Evolutionary conservation across 768 basidiomycete genomes (phyloP), one percentile per base, ranked within the genome.

Genomic region (Boletus eberwhitei): DNA sequence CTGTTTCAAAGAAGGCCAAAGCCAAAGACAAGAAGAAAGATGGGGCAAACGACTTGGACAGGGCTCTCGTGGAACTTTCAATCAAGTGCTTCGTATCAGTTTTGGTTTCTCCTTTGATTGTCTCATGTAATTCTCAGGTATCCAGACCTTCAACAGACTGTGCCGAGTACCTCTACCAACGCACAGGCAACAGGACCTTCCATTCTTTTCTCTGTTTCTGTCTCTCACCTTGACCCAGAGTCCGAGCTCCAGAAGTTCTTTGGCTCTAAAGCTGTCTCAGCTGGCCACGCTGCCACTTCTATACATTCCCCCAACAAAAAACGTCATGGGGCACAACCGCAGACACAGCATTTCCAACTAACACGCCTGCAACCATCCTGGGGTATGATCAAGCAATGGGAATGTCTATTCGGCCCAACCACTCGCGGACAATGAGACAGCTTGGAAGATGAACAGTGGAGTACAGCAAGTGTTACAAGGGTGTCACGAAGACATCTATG

Each of bases 191-290:
- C 72, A 34, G 69, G 74, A 21, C 65, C 83, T 50, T 69, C 79
- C 12, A 68, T 79, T 43, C 81, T 97, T 1, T 77, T 96, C 19
- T 75, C 89, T 0, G 86, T 96, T n/a, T 92, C 90, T 1, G 76
- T 87, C 1, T 75, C 86, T 38, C 79, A 92, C 61, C 83, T 99
- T 16, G 93, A 98, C 58, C 78, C 86, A 12, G 93, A 96, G 55
- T 87, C 87, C 0, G 97, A 99, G 67, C 82, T 98, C 73, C 85
- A 89, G 52, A 87, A 85, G 59, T 96, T 98, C 78, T 99, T 99
- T 66, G 96, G 96, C 2, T 81, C 90, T 19, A 90, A 87, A 64
- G 94, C 97, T 53, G 81, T 98, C 9, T 76, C 78, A n/a, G 83
- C 87, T 2, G 79, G 77, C 29, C 82, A 81, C 67, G 68, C 71